These are phyloP conservation scores for Talaromyces pinophilus DNA, from an alignment of 2,329 filamentous ascomycete genomes.

Conservation along the genomic window DNA sequence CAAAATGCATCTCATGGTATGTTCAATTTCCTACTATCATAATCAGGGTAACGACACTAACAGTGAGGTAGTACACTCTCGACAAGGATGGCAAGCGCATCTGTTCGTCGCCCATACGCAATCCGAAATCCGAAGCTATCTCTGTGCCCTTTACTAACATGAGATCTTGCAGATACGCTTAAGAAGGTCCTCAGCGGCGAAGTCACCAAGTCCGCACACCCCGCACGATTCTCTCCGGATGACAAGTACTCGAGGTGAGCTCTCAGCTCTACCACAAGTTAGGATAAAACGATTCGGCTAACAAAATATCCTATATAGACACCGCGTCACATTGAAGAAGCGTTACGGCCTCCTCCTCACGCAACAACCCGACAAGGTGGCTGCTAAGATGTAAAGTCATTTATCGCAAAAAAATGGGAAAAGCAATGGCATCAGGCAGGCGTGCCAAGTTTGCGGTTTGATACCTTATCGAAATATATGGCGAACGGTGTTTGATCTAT, in stretches of 20 bases:
- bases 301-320: constrained; percentile 52
- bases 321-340: constrained; percentile 93
- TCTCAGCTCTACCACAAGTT: background rate
- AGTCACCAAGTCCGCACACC: constrained; percentile 94
- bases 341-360: constrained; percentile 85
- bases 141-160: background rate
- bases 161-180: constrained; percentile 60
- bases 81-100: constrained; percentile 79
- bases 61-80: constrained; percentile 69
- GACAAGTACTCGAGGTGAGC: constrained; percentile 87
- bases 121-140: background rate
- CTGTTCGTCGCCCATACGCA: constrained; percentile 51
- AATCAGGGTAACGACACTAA: constrained; percentile 6
- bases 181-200: constrained; percentile 81
- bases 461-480: constrained; percentile 29
- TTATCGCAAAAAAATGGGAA: background rate
- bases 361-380: constrained; percentile 58
- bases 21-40: background rate
- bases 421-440: constrained; percentile 12
- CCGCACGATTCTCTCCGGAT: constrained; percentile 93
- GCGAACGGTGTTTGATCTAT: constrained; percentile 42
- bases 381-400: constrained; percentile 36
- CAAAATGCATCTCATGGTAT: constrained; percentile 48
- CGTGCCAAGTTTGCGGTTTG: constrained; percentile 11
- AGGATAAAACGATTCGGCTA: background rate